phyloP scores from a whole-genome alignment of 768 basidiomycete species.

The Pulveroboletus sp. region DNA sequence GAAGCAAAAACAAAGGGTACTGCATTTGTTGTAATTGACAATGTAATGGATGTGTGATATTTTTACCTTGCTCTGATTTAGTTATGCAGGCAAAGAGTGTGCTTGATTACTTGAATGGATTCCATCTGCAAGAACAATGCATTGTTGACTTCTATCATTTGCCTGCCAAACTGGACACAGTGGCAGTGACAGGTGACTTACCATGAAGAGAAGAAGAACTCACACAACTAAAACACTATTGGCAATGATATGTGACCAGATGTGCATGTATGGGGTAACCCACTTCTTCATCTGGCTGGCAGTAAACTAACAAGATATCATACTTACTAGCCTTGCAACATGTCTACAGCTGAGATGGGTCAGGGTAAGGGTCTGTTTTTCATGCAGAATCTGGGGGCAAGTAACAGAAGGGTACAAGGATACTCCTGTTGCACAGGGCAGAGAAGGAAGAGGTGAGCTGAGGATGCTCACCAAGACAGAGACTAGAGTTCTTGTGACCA shows the following conservation, averaged over 20 bases:
- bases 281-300: constrained; percentile 59
- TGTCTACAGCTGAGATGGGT: constrained; percentile 48
- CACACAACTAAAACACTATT: constrained; percentile 80
- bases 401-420: too few species aligned
- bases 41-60: constrained; percentile 83
- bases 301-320: neutral
- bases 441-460: too few species aligned
- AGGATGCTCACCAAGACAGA: too few species aligned
- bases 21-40: constrained; percentile 94
- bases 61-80: neutral
- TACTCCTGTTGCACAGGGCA: too few species aligned
- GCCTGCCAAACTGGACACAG: constrained; percentile 92
- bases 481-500: too few species aligned
- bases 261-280: constrained; percentile 1
- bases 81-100: constrained; percentile 84
- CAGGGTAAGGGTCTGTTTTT: constrained; percentile 3
- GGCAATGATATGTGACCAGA: constrained; percentile 55
- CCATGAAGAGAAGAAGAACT: constrained; percentile 90
- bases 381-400: neutral
- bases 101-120: constrained; percentile 93
- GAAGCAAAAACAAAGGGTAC: constrained; percentile 92
- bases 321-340: constrained; percentile 44
- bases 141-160: constrained; percentile 98
- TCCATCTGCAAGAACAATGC: constrained; percentile 96
- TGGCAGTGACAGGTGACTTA: constrained; percentile 87